Conservation (phyloP, 148 eudicot genomes). For the Cornus florida region DNA sequence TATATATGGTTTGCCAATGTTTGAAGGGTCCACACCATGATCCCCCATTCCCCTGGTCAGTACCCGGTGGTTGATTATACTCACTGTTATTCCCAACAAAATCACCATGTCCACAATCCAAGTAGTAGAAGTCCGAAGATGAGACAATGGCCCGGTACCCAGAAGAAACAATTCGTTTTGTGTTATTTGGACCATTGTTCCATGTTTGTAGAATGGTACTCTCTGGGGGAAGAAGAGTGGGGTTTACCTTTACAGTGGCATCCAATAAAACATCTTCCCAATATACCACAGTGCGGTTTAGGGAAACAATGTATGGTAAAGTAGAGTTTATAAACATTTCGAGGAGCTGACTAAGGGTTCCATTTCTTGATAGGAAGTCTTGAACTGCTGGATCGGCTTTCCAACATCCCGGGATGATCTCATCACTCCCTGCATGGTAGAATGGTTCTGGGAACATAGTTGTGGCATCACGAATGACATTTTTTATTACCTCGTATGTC, state of each 20-base stretch:
- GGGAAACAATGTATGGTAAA: constrained; percentile 53
- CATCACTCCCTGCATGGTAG: constrained; percentile 80
- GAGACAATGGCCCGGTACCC: constrained; percentile 87
- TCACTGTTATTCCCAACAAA: constrained; percentile 70
- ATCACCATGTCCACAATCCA: constrained; percentile 94
- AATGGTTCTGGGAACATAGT: constrained; percentile 76
- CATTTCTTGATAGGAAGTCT: constrained; percentile 39
- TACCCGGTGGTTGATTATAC: constrained; percentile 53
- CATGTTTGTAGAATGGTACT: constrained; percentile 75
- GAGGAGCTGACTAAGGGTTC: constrained; percentile 64
- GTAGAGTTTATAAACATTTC: constrained; percentile 71
- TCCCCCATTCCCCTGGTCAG: constrained; percentile 58
- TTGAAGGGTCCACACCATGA: constrained; percentile 97
- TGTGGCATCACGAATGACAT: constrained; percentile 46
- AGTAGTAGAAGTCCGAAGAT: constrained; percentile 72
- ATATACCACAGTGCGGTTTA: constrained; percentile 63
- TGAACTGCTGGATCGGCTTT: constrained; percentile 65
- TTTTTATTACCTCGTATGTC: constrained; percentile 64
- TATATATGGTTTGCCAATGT: constrained; percentile 85
- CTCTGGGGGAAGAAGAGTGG: constrained; percentile 54
- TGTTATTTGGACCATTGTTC: constrained; percentile 69
- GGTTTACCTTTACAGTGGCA: constrained; percentile 33
- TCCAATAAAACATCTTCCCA: constrained; percentile 90
- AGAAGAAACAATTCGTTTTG: constrained; percentile 57
- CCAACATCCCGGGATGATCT: constrained; percentile 81